Conservation (phyloP, 169 alveolate species). For the Plasmodium knowlesi region DNA sequence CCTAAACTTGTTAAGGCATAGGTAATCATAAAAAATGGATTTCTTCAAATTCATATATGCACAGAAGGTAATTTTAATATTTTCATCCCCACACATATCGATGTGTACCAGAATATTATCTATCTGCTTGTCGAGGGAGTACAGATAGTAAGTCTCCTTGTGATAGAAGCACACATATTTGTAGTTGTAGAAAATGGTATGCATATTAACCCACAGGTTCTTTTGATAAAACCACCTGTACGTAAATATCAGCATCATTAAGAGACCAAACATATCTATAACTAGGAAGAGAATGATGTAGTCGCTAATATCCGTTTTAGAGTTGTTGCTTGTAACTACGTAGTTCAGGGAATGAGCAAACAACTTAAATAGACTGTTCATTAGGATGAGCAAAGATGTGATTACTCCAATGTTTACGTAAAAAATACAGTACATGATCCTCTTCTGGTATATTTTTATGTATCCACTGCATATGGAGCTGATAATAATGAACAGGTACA, state of each 20-base stretch:
- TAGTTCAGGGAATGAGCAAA: conserved; percentile 57
- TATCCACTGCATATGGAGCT: conserved; percentile 69
- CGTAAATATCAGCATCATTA: conserved; percentile 12
- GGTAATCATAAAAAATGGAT: conserved; percentile 55
- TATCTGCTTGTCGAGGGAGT: conserved; percentile 23
- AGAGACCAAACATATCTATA: conserved; percentile 45
- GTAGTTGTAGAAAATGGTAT: conserved; percentile 50
- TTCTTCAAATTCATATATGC: conserved; percentile 48
- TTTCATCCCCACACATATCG: conserved; percentile 21
- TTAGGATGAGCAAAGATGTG: conserved; percentile 41
- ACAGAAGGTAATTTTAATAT: conserved; percentile 33
- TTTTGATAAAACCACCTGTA: conserved; percentile 52
- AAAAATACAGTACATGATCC: conserved; percentile 44
- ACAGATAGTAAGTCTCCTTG: conserved; percentile 41
- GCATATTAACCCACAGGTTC: conserved; percentile 31
- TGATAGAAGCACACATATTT: conserved; percentile 32
- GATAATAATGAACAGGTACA: conserved; percentile 27
- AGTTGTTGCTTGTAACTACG: conserved; percentile 9
- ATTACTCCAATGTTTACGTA: conserved; percentile 53
- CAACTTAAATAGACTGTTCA: conserved; percentile 59
- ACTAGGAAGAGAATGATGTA: conserved; percentile 36
- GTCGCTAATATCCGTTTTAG: conserved; percentile 22
- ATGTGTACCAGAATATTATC: conserved; percentile 46
- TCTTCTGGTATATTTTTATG: conserved; percentile 56
- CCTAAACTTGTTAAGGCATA: not conserved